These are phyloP conservation scores for Sporothrix dimorphospora DNA, from an alignment of 2,329 filamentous ascomycete genomes.

Conservation along the genomic window DNA sequence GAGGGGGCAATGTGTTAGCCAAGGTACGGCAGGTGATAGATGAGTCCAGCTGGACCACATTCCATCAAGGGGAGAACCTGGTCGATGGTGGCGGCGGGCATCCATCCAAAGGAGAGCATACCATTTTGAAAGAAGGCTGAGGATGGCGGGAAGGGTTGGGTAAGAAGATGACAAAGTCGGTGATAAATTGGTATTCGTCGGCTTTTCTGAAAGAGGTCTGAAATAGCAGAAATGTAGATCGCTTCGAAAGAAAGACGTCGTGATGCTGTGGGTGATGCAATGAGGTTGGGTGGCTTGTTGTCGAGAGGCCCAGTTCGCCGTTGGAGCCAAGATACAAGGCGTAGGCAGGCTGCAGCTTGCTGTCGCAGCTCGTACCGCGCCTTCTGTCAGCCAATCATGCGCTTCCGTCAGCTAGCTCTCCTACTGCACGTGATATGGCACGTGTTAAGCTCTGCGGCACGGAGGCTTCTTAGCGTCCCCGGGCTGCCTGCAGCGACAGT, in stretches of 20 bases:
- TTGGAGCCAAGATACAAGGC: background rate
- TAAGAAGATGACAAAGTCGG: background rate
- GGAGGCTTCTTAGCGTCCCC: constrained; percentile 28
- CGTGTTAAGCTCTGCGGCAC: background rate
- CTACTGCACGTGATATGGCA: background rate
- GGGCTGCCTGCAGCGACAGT: constrained; percentile 10
- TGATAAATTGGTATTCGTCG: background rate
- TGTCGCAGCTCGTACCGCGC: constrained; percentile 30
- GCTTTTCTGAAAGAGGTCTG: too few relatives aligned
- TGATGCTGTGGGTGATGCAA: background rate
- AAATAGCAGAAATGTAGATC: background rate
- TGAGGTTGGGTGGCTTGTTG: background rate
- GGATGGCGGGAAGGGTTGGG: background rate
- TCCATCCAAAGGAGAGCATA: constrained; percentile 40
- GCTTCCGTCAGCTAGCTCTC: background rate
- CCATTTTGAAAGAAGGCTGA: constrained; percentile 50
- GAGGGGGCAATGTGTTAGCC: constrained; percentile 30
- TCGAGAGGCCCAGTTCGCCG: background rate
- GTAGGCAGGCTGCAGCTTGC: constrained; percentile 33
- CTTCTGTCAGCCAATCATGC: constrained; percentile 6
- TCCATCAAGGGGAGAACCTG: background rate
- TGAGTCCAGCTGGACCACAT: background rate
- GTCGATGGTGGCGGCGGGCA: background rate
- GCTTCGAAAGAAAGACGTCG: background rate
- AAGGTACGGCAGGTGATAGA: background rate